Percentiles rank a stretch among this genome's conserved stretches.
Conservation (phyloP, 140 eudicot genomes). For the Anethum foeniculum region DNA sequence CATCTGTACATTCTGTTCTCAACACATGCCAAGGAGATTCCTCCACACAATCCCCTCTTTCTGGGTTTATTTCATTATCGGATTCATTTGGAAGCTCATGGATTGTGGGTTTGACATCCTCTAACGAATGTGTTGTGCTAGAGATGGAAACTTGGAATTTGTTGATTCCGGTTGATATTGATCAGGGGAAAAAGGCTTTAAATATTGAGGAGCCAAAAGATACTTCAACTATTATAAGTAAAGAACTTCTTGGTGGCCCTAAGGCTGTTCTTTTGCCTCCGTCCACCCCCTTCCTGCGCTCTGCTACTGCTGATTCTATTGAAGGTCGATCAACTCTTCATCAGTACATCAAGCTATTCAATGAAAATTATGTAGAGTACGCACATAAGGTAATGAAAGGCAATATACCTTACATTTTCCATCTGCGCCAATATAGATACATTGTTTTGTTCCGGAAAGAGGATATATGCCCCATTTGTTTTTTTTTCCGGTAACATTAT, state of each 20-base stretch:
- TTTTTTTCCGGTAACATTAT: neutral
- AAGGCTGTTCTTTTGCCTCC: slow-evolving; percentile 66
- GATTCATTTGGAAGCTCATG: slow-evolving; percentile 86
- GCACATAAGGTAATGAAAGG: slow-evolving; percentile 78
- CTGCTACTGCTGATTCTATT: slow-evolving; percentile 77
- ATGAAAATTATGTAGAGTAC: slow-evolving; percentile 95
- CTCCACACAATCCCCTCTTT: slow-evolving; percentile 45
- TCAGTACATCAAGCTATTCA: slow-evolving; percentile 88
- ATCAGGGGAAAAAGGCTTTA: slow-evolving; percentile 26
- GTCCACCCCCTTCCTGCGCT: slow-evolving; percentile 42
- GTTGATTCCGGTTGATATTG: slow-evolving; percentile 43
- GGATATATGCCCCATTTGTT: too few relatives aligned
- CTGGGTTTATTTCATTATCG: slow-evolving; percentile 69
- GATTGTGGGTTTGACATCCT: slow-evolving; percentile 81
- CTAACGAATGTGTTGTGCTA: slow-evolving; percentile 67
- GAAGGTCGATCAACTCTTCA: slow-evolving; percentile 93
- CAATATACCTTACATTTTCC: neutral
- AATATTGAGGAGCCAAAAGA: slow-evolving; percentile 32
- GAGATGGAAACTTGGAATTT: slow-evolving; percentile 88
- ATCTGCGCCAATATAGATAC: neutral
- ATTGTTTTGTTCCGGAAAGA: neutral
- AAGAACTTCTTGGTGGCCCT: slow-evolving; percentile 85
- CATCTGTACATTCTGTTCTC: slow-evolving; percentile 75
- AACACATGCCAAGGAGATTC: slow-evolving; percentile 58
- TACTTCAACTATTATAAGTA: slow-evolving; percentile 60